Evolutionary conservation across 1,284 basidiomycete genomes (phyloP).

Genomic region (Neonothopanus nambi): DNA sequence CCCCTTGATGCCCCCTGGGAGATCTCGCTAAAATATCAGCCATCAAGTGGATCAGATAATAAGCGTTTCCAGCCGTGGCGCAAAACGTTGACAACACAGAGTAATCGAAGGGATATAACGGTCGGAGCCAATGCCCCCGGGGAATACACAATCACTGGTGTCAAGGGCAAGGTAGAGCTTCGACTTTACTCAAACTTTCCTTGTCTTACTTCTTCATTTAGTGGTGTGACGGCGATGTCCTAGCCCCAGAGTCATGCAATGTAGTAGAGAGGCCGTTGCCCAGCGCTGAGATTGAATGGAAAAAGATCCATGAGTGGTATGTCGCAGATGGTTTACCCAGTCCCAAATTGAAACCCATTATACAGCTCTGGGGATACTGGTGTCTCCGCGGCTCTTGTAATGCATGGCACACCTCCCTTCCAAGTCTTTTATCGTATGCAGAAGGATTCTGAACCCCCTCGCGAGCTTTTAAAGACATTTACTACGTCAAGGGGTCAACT

Average conservation of each 20-base stretch:
- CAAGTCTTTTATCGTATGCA: slow-evolving; percentile 77
- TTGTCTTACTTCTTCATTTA: slow-evolving; percentile 24
- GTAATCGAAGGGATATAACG: slow-evolving; percentile 46
- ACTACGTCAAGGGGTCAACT: slow-evolving; percentile 79
- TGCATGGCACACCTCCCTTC: slow-evolving; percentile 92
- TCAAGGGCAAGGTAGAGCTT: slow-evolving; percentile 62
- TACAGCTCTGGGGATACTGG: slow-evolving; percentile 91
- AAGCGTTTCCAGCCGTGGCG: slow-evolving; percentile 60
- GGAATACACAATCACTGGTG: slow-evolving; percentile 75
- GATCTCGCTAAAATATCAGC: slow-evolving; percentile 61
- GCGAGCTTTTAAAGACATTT: slow-evolving; percentile 64
- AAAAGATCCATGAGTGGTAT: slow-evolving; percentile 89
- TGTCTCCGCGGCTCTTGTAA: slow-evolving; percentile 82
- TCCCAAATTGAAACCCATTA: slow-evolving; percentile 16
- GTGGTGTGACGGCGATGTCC: slow-evolving; percentile 78
- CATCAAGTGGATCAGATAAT: slow-evolving; percentile 30
- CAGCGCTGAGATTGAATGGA: slow-evolving; percentile 84
- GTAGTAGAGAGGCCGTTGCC: slow-evolving; percentile 78
- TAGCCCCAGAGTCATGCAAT: slow-evolving; percentile 77
- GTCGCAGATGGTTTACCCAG: background rate
- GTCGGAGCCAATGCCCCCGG: slow-evolving; percentile 68
- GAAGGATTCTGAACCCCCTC: slow-evolving; percentile 64
- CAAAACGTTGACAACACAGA: slow-evolving; percentile 53
- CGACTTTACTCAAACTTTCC: slow-evolving; percentile 3
- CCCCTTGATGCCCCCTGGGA: slow-evolving; percentile 67